Evolutionary conservation across 2,329 filamentous ascomycete genomes (phyloP), one percentile per base, ranked within the genome.

Genomic region (Aspergillus flavus): DNA sequence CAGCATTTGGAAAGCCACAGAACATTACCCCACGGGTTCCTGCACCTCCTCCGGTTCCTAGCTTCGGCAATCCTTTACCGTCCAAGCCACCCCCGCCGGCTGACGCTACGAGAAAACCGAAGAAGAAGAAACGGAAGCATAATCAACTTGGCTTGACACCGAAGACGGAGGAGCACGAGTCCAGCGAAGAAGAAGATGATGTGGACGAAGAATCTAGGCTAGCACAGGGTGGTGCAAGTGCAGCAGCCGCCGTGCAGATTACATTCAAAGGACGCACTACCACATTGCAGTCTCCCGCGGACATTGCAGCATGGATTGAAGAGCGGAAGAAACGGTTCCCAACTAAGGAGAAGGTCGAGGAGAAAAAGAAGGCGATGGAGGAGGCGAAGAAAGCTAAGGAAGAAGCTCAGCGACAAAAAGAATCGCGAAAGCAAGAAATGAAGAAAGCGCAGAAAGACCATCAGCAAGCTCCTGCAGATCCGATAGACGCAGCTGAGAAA

Each of bases 321-420:
- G 93, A 97, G 76, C 88, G 94, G 63, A 90, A 85, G 73, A 90
- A 87, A 68, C 89, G 90, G 58, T 98, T 87, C 75, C 94, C 94
- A 2, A 97, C 94, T 2, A 87, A 87, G 75, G 87, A 87, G 63
- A 88, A 91, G 61, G 83, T 77, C 32, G 76, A 86, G 67, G 86
- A 88, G 72, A 89, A 85, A 74, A 86, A 87, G 72, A 87, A 86
- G 73, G 86, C 85, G 69, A 83, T 84, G 73, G 87, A 89, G 73
- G 89, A 91, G 75, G 86, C 87, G 53, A 89, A 86, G 66, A 72
- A 73, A 48, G 75, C 74, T n/a, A 75, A 75, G 32, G 71, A 75
- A 11, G 76, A 77, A 54, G 73, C 72, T 30, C 68, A 68, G 45
- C 71, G 83, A 66, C 79, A 81, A 45, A 77, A 77, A 58, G 75